phyloP scores from a whole-genome alignment of 2,329 filamentous ascomycete genomes.

The Fusarium sp. region DNA sequence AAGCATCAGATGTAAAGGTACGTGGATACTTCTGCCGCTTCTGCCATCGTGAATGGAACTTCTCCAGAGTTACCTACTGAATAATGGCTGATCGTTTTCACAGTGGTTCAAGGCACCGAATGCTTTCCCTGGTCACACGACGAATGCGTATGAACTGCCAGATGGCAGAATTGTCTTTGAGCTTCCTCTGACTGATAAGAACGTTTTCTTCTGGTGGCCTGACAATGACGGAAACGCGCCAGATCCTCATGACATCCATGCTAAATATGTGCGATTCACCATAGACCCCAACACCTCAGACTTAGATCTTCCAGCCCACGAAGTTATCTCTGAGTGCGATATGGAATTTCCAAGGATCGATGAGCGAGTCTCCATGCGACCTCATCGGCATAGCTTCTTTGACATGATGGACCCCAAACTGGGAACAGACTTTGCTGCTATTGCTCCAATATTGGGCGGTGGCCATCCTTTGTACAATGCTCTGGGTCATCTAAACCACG shows the following conservation, averaged over 20 bases:
- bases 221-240: neutral
- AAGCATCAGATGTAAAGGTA: neutral
- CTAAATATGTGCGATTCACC: neutral
- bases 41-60: neutral
- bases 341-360: neutral
- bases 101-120: neutral
- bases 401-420: neutral
- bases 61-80: accelerated
- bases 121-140: conserved; percentile 29
- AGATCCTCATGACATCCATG: neutral
- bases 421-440: neutral
- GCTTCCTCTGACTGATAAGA: conserved; percentile 19
- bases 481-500: neutral
- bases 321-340: neutral
- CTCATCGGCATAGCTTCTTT: neutral
- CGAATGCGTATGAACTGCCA: conserved; percentile 19
- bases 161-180: conserved; percentile 22
- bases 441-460: neutral
- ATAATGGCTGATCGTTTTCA: neutral
- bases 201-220: conserved; percentile 12
- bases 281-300: neutral
- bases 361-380: neutral
- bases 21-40: neutral
- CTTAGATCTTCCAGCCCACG: neutral
- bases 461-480: neutral